Evolutionary conservation across 345 rosid species (phyloP).

Genomic region (Ceriops decandra): DNA sequence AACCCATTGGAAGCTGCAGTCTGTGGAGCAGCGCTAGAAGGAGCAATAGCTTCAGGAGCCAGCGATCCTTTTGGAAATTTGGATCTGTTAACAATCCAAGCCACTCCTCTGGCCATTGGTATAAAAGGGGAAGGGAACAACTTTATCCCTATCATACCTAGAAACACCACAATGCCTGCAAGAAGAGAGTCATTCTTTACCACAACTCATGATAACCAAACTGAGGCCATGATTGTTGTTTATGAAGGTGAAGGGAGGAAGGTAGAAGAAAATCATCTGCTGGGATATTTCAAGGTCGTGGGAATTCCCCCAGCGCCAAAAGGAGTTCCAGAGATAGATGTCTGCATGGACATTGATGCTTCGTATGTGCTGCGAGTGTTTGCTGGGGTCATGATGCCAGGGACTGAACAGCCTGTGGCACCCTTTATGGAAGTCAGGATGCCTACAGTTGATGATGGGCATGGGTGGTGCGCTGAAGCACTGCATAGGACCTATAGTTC

Average conservation of each 20-base stretch:
- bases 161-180: slow-evolving; percentile 72
- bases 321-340: slow-evolving; percentile 77
- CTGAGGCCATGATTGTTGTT: slow-evolving; percentile 60
- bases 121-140: slow-evolving; percentile 52
- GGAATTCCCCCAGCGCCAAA: slow-evolving; percentile 67
- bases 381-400: slow-evolving; percentile 64
- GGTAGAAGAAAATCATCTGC: slow-evolving; percentile 66
- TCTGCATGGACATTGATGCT: slow-evolving; percentile 91
- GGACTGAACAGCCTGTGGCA: slow-evolving; percentile 47
- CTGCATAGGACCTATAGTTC: slow-evolving; percentile 55
- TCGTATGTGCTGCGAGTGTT: slow-evolving; percentile 56
- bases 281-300: slow-evolving; percentile 75
- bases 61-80: slow-evolving; percentile 76
- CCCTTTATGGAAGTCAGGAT: slow-evolving; percentile 82
- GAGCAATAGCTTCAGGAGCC: slow-evolving; percentile 83
- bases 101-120: slow-evolving; percentile 63
- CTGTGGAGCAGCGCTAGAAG: slow-evolving; percentile 80
- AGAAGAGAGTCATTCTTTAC: slow-evolving; percentile 69
- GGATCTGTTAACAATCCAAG: slow-evolving; percentile 83
- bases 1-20: slow-evolving; percentile 76
- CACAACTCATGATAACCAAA: slow-evolving; percentile 60
- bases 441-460: slow-evolving; percentile 90
- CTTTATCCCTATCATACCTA: slow-evolving; percentile 59
- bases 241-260: slow-evolving; percentile 80
- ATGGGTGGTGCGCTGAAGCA: slow-evolving; percentile 79